A percentile compares a stretch with the other conserved stretches of the same genome.
Conservation (phyloP, 2,329 filamentous ascomycete genomes). For the Aspergillus ochraceoroseus region DNA sequence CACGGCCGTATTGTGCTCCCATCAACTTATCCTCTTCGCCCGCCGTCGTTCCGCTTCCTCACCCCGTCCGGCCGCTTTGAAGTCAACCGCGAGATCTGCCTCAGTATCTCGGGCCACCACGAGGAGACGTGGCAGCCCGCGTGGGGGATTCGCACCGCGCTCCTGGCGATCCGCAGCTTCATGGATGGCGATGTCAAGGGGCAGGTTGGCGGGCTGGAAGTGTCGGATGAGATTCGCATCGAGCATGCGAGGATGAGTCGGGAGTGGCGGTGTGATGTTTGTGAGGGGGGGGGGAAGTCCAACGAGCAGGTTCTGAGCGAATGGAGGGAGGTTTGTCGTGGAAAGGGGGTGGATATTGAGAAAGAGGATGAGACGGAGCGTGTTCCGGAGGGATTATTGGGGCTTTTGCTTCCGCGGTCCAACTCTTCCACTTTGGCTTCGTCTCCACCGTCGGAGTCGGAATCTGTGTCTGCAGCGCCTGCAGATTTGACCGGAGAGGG, state of each 20-base stretch:
- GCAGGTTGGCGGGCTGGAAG: slow-evolving; percentile 85
- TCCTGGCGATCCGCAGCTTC: slow-evolving; percentile 74
- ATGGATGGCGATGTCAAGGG: slow-evolving; percentile 89
- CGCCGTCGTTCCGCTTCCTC: slow-evolving; percentile 90
- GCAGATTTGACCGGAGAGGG: too few relatives aligned
- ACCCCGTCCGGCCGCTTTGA: slow-evolving; percentile 92
- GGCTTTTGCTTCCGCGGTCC: neutral
- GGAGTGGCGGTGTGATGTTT: slow-evolving; percentile 64
- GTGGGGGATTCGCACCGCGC: slow-evolving; percentile 88
- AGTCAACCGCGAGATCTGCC: slow-evolving; percentile 92
- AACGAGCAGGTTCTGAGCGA: slow-evolving; percentile 69
- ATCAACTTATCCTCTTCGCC: slow-evolving; percentile 81
- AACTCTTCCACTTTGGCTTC: neutral
- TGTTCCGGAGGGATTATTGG: slow-evolving; percentile 8
- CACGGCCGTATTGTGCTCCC: slow-evolving; percentile 93
- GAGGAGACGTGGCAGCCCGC: slow-evolving; percentile 99
- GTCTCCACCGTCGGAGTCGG: neutral
- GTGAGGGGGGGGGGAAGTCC: slow-evolving; percentile 53
- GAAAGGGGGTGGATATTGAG: slow-evolving; percentile 31
- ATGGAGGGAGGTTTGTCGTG: slow-evolving; percentile 55
- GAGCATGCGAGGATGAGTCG: slow-evolving; percentile 64
- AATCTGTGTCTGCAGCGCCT: neutral
- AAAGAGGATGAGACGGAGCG: slow-evolving; percentile 47
- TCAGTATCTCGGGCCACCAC: slow-evolving; percentile 89
- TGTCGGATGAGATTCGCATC: slow-evolving; percentile 60